Base-by-base conservation (phyloP, 1,284 basidiomycete species). In the Cryptococcus neoformans region DNA sequence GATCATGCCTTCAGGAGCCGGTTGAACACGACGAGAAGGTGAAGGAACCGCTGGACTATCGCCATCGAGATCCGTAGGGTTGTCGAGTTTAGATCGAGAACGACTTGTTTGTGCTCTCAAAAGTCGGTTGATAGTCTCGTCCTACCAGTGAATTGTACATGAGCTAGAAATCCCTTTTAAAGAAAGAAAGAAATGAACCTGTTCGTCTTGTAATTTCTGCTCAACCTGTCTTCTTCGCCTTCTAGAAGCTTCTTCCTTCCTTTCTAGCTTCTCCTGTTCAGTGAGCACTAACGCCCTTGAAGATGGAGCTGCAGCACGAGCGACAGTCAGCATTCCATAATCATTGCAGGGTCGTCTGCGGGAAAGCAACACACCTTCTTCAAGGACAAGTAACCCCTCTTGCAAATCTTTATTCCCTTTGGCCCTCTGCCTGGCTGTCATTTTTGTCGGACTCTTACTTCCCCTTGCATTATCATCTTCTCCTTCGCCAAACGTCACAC, bases 171-270 rank as follows among this genome's bases (percentile, higher is more conserved):
- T 55, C 53, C 35, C 39, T 40, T 40, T 40, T n/a, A 40, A 8
- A 9, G 8, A n/a, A 49, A 10, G 40, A 16, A 10, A 9, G 4
- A 34, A 44, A 71, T 78, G 44, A 57, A 87, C 90, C 83, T 94
- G 94, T 74, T 95, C 92, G 67, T 95, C 92, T 71, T 94, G 90
- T 17, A 92, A 80, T 74, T 89, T 90, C 81, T 93, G 92, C 75
- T 93, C 92, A 16, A 84, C 87, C 59, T 93, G 80, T 64, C 93
- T 89, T 68, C 86, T 89, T 47, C 92, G 82, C 71, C 92, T 89
- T 37, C 91, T 81, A 0, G 91, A 90, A 0, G 87, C 90, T 77
- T 95, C 92, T 71, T 92, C 90, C 36, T 89, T 81, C 49, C 87
- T 83, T 14, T 93, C 80, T 0, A 88, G 86, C 1, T 91, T 80